phyloP scores from a whole-genome alignment of 371 early-diverging fungal species.

The Dentiscutata heterogama region DNA sequence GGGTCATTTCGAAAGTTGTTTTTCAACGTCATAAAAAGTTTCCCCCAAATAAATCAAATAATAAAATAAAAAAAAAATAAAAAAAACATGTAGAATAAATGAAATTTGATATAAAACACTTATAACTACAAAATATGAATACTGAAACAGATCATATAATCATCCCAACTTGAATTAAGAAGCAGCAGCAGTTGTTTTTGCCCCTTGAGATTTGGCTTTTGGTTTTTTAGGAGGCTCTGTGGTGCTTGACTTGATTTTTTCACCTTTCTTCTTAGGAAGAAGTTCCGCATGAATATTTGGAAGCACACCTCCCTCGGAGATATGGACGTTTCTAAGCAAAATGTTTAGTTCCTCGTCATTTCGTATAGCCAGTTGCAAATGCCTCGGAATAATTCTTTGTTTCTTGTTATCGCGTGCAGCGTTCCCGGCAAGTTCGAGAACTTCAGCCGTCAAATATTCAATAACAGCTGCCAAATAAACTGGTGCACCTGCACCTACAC shows the following conservation, averaged over 20 bases:
- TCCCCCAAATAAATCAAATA: no score
- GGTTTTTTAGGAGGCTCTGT: slow-evolving; percentile 9
- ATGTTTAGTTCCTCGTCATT: slow-evolving; percentile 98
- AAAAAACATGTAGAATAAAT: no score
- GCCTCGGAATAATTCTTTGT: slow-evolving; percentile 93
- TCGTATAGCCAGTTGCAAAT: slow-evolving; percentile 93
- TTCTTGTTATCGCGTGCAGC: slow-evolving; percentile 97
- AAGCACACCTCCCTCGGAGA: slow-evolving; percentile 90
- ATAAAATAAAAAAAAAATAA: no score
- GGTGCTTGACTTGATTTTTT: slow-evolving; percentile 55
- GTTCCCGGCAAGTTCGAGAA: slow-evolving; percentile 96
- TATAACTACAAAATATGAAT: no score
- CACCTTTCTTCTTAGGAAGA: slow-evolving; percentile 79
- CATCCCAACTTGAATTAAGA: not conserved
- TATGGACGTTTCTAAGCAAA: slow-evolving; percentile 89
- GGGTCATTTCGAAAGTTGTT: no score
- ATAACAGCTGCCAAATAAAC: slow-evolving; percentile 96
- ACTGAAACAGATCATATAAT: no score
- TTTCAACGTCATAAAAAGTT: no score
- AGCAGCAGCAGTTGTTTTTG: slow-evolving; percentile 22
- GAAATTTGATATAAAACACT: no score
- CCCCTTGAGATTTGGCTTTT: slow-evolving; percentile 19
- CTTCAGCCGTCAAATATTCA: slow-evolving; percentile 97
- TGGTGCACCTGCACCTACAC: slow-evolving; percentile 95
- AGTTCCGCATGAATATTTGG: slow-evolving; percentile 86